These are phyloP conservation scores for Vinca major DNA, from an alignment of 305 asterid species.

Conservation along the genomic window DNA sequence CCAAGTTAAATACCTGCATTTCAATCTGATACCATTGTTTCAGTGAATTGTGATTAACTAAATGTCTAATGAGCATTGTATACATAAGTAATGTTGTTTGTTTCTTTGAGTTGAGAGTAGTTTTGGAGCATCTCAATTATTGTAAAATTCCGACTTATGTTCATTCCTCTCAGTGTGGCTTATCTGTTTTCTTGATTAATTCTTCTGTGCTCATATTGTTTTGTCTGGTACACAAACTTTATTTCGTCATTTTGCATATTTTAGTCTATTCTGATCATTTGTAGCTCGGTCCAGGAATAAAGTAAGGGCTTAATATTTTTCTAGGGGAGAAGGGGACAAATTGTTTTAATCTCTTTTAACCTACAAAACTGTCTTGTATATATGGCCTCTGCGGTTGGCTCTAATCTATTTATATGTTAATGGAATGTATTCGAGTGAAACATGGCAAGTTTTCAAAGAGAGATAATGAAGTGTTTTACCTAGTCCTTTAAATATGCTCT, in stretches of 20 bases:
- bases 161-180: background rate
- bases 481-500: background rate
- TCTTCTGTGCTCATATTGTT: background rate
- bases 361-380: background rate
- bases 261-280: background rate
- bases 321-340: background rate
- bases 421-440: background rate
- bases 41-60: background rate
- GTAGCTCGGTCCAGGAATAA: background rate
- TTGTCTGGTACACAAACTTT: background rate
- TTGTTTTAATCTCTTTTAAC: background rate
- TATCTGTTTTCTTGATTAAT: background rate
- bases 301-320: background rate
- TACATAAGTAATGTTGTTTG: background rate
- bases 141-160: background rate
- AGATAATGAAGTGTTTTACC: background rate
- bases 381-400: background rate
- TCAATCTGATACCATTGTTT: background rate
- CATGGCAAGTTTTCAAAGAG: background rate
- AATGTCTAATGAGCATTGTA: background rate
- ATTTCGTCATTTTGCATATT: no score
- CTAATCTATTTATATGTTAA: background rate
- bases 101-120: background rate
- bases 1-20: background rate
- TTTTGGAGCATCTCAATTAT: background rate